Evolutionary conservation across 2,329 filamentous ascomycete species (phyloP), one percentile per base, ranked within the genome.

Genomic region (Arthrobotrys iridis): DNA sequence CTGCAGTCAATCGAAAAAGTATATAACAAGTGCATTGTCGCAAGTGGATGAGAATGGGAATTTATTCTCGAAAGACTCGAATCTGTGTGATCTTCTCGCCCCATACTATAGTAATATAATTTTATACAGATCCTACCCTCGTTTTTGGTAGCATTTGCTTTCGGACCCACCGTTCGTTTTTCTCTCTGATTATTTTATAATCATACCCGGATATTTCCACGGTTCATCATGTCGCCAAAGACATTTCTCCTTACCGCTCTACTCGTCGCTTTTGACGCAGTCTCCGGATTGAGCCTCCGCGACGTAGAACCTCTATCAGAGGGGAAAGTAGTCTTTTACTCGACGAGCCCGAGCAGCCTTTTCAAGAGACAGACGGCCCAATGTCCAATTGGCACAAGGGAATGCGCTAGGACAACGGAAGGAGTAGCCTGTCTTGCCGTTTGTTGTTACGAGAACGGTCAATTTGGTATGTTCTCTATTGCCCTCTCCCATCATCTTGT

Each of bases 391-490:
- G 66, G 57, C 3, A 41, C 15, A 7, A 20, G 35, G 15, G 11
- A 45, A 28, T 70, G 66, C 46, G 67, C 58, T 46, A 26, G 26
- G 40, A 43, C n/a, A n/a, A n/a, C 4, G n/a, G 18, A 0, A 50
- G 3, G 41, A 30, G 15, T 64, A 33, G 15, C 11, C 24, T 73
- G 68, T 22, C 48, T 50, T 22, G 28, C 18, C 3, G 68, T 73
- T 15, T 73, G 68, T 18, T 73, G 68, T 18, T 59, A 30, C 28
- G 50, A 65, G 33, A 15, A 35, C 26, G 41, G 52, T 3, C 43
- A n/a, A 10, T 73, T 73, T 8, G 18, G 67, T 72, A 48, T 46
- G 67, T 48, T 22, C 13, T 13, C 15, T 45, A 24, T 20, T 26
- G n/a, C 13, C 8, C 35, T 18, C 8, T 58, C 20, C 2, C 4